phyloP scores from a whole-genome alignment of 768 basidiomycete species.

The Kwoniella shandongensis region DNA sequence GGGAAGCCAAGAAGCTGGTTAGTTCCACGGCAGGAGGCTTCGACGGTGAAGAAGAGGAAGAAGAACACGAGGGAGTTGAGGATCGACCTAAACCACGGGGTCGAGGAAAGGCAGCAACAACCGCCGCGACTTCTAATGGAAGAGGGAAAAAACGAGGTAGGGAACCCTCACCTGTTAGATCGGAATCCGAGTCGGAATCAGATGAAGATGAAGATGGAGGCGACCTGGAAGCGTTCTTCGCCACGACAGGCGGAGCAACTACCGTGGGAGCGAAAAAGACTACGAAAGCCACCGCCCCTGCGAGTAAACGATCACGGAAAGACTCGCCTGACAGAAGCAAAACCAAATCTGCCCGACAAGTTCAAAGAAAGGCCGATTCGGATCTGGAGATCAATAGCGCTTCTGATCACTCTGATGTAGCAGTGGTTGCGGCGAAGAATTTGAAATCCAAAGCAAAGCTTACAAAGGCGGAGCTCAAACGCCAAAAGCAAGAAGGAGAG shows the following conservation, averaged over 20 bases:
- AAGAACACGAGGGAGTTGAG: conserved; percentile 8
- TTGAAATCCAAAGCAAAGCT: neutral
- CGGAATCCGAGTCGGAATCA: conserved; percentile 5
- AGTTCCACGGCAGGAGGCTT: conserved; percentile 1
- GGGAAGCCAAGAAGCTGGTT: conserved; percentile 19
- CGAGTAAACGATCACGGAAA: conserved; percentile 9
- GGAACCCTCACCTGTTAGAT: conserved; percentile 11
- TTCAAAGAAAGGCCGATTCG: neutral
- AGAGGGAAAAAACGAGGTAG: conserved; percentile 5
- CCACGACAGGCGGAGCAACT: conserved; percentile 3
- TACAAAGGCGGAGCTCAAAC: neutral
- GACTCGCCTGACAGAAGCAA: neutral
- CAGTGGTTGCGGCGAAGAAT: no score
- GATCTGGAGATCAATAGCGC: conserved; percentile 8
- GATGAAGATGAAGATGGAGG: conserved; percentile 54
- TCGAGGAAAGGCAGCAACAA: neutral
- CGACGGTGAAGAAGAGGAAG: conserved; percentile 22
- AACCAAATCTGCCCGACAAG: neutral
- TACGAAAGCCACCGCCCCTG: neutral
- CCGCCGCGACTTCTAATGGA: conserved; percentile 1
- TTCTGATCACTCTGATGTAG: conserved; percentile 1
- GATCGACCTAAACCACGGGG: conserved; percentile 5
- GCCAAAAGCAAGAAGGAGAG: conserved; percentile 19
- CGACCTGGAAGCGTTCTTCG: conserved; percentile 31
- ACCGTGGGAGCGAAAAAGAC: neutral